Base-by-base conservation (phyloP, 371 early-diverging fungal species). In the Lichtheimia ramosa region DNA sequence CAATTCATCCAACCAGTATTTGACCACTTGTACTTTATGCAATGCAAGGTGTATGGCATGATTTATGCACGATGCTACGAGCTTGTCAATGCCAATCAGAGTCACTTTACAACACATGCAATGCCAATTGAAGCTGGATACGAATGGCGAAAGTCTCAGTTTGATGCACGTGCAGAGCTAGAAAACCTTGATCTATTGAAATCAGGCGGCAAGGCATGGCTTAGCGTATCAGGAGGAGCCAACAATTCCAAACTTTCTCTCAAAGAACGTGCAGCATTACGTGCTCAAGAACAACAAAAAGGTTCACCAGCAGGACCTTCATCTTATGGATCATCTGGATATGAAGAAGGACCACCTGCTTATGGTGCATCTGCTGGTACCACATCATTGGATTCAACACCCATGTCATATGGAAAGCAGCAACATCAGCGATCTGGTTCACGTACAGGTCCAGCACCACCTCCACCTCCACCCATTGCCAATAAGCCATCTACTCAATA, bases 1-100 rank as follows among this genome's bases (percentile, higher is more conserved):
- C 77, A 74, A 50, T 83, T 92, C 63, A 84, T 92, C 46, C 88
- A 89, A 40, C 92, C 92, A 10, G 86, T 92, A 59, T 86, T 91
- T 69, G 77, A 86, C 51, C 70, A 83, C 14, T 79, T 92, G 43
- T 94, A 86, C 61, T 75, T 74, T 62, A 62, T 89, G 60, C 92
- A 94, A 65, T 69, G 79, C 59, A 79, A 73, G n/a, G 87, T 91
- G 50, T 87, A 83, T 64, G 68, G 72, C 43, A 75, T 75, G 70
- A 73, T 79, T 51, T 70, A 79, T 54, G 81, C 81, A 34, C 75
- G 81, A 20, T 75, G 86, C 24, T 73, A 86, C 14, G 78, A 79
- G 27, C 58, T 88, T n/a, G 51, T 79, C 12, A 65, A 64, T 43
- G 67, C 75, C 4, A 79, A 79, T 48, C 58, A 61, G 24, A 56